phyloP scores from a whole-genome alignment of 352 stramenopile species.

The Halophytophthora polymorphica region DNA sequence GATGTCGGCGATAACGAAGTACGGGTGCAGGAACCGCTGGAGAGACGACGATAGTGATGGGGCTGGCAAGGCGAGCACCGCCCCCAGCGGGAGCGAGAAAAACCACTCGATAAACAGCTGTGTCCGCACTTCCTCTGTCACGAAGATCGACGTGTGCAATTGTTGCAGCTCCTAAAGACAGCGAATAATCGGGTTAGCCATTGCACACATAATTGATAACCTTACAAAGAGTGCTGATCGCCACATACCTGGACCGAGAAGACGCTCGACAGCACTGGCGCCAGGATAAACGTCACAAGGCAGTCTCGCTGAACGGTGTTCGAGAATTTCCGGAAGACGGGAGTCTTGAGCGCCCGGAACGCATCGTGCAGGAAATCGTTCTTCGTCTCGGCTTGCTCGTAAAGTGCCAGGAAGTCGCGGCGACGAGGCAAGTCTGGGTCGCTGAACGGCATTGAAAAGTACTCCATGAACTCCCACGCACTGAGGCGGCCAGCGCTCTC shows the following conservation, averaged over 20 bases:
- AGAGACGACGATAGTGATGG: constrained; percentile 70
- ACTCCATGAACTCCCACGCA: constrained; percentile 75
- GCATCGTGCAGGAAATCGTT: constrained; percentile 55
- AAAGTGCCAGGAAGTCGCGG: constrained; percentile 61
- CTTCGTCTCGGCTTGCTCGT: constrained; percentile 51
- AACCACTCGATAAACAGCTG: constrained; percentile 81
- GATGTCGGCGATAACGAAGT: constrained; percentile 40
- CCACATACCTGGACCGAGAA: constrained; percentile 71
- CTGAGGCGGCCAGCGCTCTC: constrained; percentile 44
- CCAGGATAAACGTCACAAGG: constrained; percentile 63
- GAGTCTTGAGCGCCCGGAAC: constrained; percentile 40
- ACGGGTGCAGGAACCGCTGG: constrained; percentile 71
- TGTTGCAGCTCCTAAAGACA: constrained; percentile 50
- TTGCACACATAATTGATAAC: neutral
- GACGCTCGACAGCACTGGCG: constrained; percentile 71
- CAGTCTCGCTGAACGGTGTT: constrained; percentile 29
- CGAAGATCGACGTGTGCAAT: constrained; percentile 58
- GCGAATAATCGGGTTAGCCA: constrained; percentile 11
- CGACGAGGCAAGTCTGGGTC: constrained; percentile 53
- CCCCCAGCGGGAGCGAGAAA: constrained; percentile 64
- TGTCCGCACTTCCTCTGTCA: constrained; percentile 45
- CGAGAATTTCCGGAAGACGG: constrained; percentile 48
- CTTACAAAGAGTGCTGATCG: neutral
- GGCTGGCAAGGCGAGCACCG: constrained; percentile 52
- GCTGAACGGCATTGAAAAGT: constrained; percentile 77